Evolutionary conservation across 352 stramenopile species (phyloP), one percentile per base, ranked within the genome.

Genomic region (Thalassiosira ordinaria): DNA sequence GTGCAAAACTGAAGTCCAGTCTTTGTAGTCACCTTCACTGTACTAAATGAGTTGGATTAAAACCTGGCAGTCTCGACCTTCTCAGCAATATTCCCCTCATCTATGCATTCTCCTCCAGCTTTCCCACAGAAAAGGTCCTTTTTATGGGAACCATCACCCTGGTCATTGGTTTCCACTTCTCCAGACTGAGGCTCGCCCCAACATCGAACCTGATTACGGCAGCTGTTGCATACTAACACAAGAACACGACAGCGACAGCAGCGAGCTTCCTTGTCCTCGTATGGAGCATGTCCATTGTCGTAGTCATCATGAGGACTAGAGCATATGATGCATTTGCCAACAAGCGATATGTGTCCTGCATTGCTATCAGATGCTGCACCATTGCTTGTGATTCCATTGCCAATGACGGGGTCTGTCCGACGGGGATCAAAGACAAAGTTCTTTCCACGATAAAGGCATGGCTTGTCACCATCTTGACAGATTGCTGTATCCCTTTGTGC

Each of bases 351-450:
- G 1, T 29, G 2, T 14, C 66, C 39, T 29, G n/a, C 18, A 13
- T 35, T 26, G n/a, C 9, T 35, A 13, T 8, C 24, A 20, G 20
- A 0, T n/a, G 41, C 16, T 31, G 31, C 24, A 26, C 53, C 41
- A 0, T 62, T 51, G 33, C 37, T 67, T 64, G 68, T 41, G 24
- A 85, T 74, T 14, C 78, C 78, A 65, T 69, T 75, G 8, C 78
- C 78, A 52, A 80, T 62, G 16, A 85, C 49, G 49, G 80, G 76
- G 55, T 88, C 80, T 16, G 76, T 82, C n/a, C 88, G 73, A 18
- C 92, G 79, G 26, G 84, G 82, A 84, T 96, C 92, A 81, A 96
- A 96, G 7, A 95, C 90, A 87, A 96, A 96, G 65, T 96, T 96
- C 59, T 93, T 94, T 24, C 92, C 92, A 61, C 82, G 51, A 66